A percentile compares a stretch with the other conserved stretches of the same genome.
phyloP scores from a whole-genome alignment of 169 alveolate species.

The Cardiosporidium cionae region DNA sequence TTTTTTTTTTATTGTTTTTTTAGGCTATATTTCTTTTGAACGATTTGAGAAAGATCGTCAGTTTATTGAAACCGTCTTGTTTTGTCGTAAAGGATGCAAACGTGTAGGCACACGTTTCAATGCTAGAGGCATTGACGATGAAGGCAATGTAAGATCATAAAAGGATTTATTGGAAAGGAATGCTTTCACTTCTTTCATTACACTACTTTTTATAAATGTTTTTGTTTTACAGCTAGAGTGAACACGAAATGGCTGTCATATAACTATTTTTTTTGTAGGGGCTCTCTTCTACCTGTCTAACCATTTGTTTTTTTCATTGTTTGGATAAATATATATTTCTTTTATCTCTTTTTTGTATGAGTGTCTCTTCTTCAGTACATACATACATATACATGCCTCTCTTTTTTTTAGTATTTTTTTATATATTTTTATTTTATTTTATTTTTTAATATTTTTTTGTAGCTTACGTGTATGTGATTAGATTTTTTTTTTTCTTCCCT shows the following conservation, averaged over 20 bases:
- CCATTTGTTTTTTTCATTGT: no score
- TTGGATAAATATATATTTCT: no score
- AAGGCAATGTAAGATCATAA: constrained; percentile 31
- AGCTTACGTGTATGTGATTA: neutral
- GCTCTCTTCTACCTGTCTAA: neutral
- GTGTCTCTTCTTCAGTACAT: no score
- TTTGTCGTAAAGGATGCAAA: constrained; percentile 53
- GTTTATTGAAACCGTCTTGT: constrained; percentile 29
- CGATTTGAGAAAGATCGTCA: neutral
- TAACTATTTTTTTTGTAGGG: neutral
- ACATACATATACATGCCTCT: no score
- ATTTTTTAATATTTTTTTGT: neutral
- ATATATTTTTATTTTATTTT: no score
- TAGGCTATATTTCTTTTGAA: neutral
- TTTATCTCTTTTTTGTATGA: no score
- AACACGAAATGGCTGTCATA: neutral
- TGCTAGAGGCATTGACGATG: constrained; percentile 58
- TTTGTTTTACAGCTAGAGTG: constrained; percentile 22
- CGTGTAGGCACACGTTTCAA: constrained; percentile 61
- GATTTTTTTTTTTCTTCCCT: no score
- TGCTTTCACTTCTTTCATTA: neutral
- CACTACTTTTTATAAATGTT: constrained; percentile 11
- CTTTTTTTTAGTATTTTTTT: no score
- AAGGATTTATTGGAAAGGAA: no score
- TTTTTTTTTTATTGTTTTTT: neutral